A percentile compares a stretch with the other conserved stretches of the same genome.
phyloP scores from a whole-genome alignment of 768 basidiomycete genomes.

The Pisolithus albus region DNA sequence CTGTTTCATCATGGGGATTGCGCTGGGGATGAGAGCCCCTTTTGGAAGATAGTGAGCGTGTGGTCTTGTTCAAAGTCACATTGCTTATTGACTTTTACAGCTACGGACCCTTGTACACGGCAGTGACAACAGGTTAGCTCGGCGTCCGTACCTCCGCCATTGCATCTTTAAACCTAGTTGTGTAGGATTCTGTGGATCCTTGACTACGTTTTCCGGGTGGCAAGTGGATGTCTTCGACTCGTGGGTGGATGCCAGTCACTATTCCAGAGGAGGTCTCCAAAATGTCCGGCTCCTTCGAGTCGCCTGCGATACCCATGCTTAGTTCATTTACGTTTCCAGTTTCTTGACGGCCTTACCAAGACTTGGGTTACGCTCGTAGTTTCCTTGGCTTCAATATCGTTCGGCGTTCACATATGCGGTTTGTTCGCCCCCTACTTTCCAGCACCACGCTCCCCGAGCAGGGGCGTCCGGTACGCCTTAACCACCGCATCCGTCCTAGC shows the following conservation, averaged over 20 bases:
- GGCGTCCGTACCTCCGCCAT: background rate
- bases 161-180: background rate
- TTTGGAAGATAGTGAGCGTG: conserved; percentile 66
- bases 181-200: conserved; percentile 86
- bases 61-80: conserved; percentile 3
- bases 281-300: conserved; percentile 46
- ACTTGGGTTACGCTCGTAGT: conserved; percentile 72
- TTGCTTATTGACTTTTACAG: conserved; percentile 33
- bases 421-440: conserved; percentile 37
- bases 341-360: conserved; percentile 80
- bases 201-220: conserved; percentile 97
- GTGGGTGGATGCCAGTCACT: conserved; percentile 64
- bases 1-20: conserved; percentile 88
- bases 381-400: conserved; percentile 66
- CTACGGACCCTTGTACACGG: conserved; percentile 84
- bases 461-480: conserved; percentile 41
- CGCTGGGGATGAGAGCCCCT: conserved; percentile 60
- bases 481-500: conserved; percentile 52
- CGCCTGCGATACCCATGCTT: background rate
- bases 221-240: conserved; percentile 81
- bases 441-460: conserved; percentile 35
- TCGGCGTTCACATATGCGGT: conserved; percentile 62
- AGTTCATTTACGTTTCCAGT: conserved; percentile 38
- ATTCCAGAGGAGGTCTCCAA: conserved; percentile 55
- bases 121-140: conserved; percentile 70